Evolutionary conservation across 768 basidiomycete species (phyloP), one percentile per base, ranked within the genome.

Genomic region (Lentinula aciculospora): DNA sequence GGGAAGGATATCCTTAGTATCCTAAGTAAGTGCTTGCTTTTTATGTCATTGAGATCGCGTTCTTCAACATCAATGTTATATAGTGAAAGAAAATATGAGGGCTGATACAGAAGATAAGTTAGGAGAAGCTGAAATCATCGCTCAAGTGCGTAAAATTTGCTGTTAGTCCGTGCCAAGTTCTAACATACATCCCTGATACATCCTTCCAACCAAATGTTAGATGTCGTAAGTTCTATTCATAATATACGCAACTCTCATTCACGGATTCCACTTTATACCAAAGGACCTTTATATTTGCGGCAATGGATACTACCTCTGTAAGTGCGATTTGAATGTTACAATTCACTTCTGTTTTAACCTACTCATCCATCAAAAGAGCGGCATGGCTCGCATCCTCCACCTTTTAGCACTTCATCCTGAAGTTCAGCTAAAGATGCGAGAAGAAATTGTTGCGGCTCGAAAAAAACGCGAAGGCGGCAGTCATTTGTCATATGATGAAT

Each of bases 241-340:
- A n/a, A n/a, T n/a, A n/a, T n/a, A n/a, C n/a, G n/a, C n/a, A n/a
- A n/a, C n/a, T n/a, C n/a, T n/a, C n/a, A n/a, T n/a, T n/a, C n/a
- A n/a, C n/a, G n/a, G n/a, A n/a, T n/a, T n/a, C n/a, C n/a, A n/a
- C n/a, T n/a, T n/a, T n/a, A n/a, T n/a, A n/a, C n/a, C n/a, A n/a
- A n/a, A 76, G 74, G 15, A 67, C 71, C 0, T 62, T 79, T 7
- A 69, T 72, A 19, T 72, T 76, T 55, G 75, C 75, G 0, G 76
- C 70, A 0, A 74, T 71, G 57, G 78, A 79, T 57, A 79, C 76
- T 2, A 77, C 76, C 0, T 74, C 76, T 0, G 56, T 57, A 28
- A 46, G 56, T 36, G 31, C 23, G 4, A 32, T 46, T 28, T 17
- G 21, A 19, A 6, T 36, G 10, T 45, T 4, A n/a, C 19, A 17